Conservation (phyloP, 306 rosid genomes). For the Glycine tomentella region DNA sequence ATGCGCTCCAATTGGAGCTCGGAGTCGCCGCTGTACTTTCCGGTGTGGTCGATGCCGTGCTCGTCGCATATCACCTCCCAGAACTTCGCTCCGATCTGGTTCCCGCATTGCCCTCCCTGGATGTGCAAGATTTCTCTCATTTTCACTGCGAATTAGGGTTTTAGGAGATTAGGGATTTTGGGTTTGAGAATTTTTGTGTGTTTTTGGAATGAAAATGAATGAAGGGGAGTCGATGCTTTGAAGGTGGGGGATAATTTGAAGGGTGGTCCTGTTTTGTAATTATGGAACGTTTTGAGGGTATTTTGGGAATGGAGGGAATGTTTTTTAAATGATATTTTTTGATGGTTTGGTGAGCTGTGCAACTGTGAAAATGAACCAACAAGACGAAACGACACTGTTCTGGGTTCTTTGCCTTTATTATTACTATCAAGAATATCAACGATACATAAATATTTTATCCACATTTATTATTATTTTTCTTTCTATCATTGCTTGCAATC, state of each 20-base stretch:
- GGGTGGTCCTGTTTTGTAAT: conserved; percentile 15
- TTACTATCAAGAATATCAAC: too few relatives aligned
- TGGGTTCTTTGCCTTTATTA: too few relatives aligned
- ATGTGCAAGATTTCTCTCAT: conserved; percentile 66
- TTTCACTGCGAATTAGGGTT: conserved; percentile 36
- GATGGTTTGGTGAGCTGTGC: neutral
- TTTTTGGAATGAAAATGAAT: neutral
- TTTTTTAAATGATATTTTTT: neutral
- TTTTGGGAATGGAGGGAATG: conserved; percentile 5
- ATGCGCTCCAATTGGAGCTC: conserved; percentile 59
- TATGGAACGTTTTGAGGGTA: neutral
- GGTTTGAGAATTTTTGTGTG: neutral
- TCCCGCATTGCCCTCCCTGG: conserved; percentile 62
- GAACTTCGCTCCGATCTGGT: conserved; percentile 64
- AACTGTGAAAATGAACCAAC: neutral
- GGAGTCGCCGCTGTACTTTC: conserved; percentile 53
- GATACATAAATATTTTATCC: too few relatives aligned
- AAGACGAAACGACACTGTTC: neutral
- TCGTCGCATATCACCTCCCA: conserved; percentile 64
- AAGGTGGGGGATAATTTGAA: conserved; percentile 37
- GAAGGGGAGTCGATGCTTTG: neutral
- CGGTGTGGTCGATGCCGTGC: conserved; percentile 60
- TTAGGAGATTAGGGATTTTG: neutral
- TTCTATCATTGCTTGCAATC: neutral
- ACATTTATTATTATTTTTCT: too few relatives aligned